Evolutionary conservation across 2,329 filamentous ascomycete species (phyloP).

Genomic region (Neonectria faginata): DNA sequence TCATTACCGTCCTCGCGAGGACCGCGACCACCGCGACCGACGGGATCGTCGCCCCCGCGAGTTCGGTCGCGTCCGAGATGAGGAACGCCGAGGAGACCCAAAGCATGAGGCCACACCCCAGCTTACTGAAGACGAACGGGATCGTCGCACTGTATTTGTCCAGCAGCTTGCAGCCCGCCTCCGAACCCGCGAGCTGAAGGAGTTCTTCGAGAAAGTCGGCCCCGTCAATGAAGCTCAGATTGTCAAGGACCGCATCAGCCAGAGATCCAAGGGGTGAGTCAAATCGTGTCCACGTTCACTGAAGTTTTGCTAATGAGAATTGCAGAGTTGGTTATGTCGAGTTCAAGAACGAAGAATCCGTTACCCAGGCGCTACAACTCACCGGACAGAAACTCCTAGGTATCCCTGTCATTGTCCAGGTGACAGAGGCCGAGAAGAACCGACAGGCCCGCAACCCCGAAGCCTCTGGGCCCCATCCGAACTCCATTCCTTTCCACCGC

Average conservation of each 20-base stretch:
- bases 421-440: constrained; percentile 99
- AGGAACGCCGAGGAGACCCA: constrained; percentile 56
- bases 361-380: constrained; percentile 93
- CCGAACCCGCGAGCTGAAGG: constrained; percentile 90
- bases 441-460: constrained; percentile 91
- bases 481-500: constrained; percentile 94
- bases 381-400: constrained; percentile 98
- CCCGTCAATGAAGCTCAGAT: constrained; percentile 98
- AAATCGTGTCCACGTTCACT: background rate
- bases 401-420: constrained; percentile 97
- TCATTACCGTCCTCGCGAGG: constrained; percentile 67
- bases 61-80: constrained; percentile 66
- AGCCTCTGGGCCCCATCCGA: constrained; percentile 74
- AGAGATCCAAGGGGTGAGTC: constrained; percentile 93
- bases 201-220: constrained; percentile 95
- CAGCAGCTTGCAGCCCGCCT: constrained; percentile 96
- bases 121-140: constrained; percentile 93
- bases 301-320: constrained; percentile 51
- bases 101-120: constrained; percentile 72
- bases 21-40: constrained; percentile 63
- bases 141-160: constrained; percentile 96
- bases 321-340: constrained; percentile 97
- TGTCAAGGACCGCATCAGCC: constrained; percentile 96
- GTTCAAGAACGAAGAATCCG: constrained; percentile 96
- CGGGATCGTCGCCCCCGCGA: constrained; percentile 63